Base-by-base conservation (phyloP, 2,329 filamentous ascomycete genomes). In the Fusarium sublunatum region DNA sequence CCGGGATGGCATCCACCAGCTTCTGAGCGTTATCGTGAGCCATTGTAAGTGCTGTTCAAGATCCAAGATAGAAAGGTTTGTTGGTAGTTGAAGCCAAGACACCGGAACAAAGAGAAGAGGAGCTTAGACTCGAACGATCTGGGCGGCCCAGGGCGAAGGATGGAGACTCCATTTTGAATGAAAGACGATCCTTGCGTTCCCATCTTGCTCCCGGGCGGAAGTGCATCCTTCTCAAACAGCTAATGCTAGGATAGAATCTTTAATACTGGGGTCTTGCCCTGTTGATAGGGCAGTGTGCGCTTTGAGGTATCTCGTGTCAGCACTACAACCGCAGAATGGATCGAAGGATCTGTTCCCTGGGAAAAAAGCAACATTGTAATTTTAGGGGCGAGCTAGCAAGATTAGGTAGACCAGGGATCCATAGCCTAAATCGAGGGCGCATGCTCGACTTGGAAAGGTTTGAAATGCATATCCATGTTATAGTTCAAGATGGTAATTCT, bases 1-100 rank as follows among this genome's bases (percentile, higher is more conserved):
- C 31, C 4, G 68, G 68, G 34, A 71, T 66, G 13, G 55, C 54
- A 24, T 52, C 46, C 15, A 59, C 55, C 31, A 70, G 55, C 7
- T 61, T 35, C 7, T 60, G 53, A 6, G 68, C 59, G 25, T 67
- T 71, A 7, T 48, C 24, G 41, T 68, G 65, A 10, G 68, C 66
- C 68, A 70, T 70, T 44, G 6, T 28, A 12, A 35, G 2, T n/a
- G 10, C 8, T 7, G 2, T 12, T 19, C 12, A 36, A 2, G n/a
- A 15, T 19, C 19, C 15, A 39, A 19, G 26, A 12, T 31, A 11
- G 6, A 43, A 9, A 31, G 19, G 36, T 9, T 9, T 15, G 10
- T 10, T 13, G 29, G 12, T 6, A 31, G 51, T 19, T 2, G 36
- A 36, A 25, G 54, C 53, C 12, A 19, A 31, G 40, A 39, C 19